Percentiles rank a stretch among this genome's conserved stretches.
Conservation (phyloP, 2,329 filamentous ascomycete species). For the Neofusicoccum laricinum region DNA sequence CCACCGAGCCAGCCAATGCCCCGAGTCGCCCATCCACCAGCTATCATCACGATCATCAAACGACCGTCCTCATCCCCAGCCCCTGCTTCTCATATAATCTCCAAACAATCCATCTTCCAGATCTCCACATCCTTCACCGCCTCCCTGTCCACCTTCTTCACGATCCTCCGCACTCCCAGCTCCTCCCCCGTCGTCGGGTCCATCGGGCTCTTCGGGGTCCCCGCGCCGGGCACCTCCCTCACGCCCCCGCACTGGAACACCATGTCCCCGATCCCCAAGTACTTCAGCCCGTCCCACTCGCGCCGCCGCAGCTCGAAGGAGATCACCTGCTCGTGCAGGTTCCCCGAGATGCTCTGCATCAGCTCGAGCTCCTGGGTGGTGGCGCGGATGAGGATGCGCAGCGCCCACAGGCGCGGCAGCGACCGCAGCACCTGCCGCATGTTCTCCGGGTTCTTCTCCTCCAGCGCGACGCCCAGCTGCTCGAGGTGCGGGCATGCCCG, state of each 20-base stretch:
- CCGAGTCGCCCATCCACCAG: neutral
- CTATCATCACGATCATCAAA: neutral
- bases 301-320: slow-evolving; percentile 33
- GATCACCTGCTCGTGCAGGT: slow-evolving; percentile 32
- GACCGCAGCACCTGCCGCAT: slow-evolving; percentile 36
- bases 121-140: slow-evolving; percentile 43
- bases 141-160: slow-evolving; percentile 32
- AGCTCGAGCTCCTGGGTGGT: slow-evolving; percentile 27
- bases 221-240: slow-evolving; percentile 19
- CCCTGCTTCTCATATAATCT: slow-evolving; percentile 13
- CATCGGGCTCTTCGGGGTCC: slow-evolving; percentile 24
- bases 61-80: neutral
- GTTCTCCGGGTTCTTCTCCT: slow-evolving; percentile 50
- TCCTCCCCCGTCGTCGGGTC: slow-evolving; percentile 15
- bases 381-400: slow-evolving; percentile 38
- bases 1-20: neutral
- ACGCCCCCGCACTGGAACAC: slow-evolving; percentile 38
- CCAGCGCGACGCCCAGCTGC: slow-evolving; percentile 54
- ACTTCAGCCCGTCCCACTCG: slow-evolving; percentile 35
- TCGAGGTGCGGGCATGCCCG: slow-evolving; percentile 56
- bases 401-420: slow-evolving; percentile 38
- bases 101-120: slow-evolving; percentile 43
- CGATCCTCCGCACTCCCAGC: slow-evolving; percentile 20
- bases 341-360: slow-evolving; percentile 26
- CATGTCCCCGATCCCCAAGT: slow-evolving; percentile 38